These are phyloP conservation scores for Casaregolazyma lundiana DNA, from an alignment of 1,139 yeast species.

Conservation along the genomic window DNA sequence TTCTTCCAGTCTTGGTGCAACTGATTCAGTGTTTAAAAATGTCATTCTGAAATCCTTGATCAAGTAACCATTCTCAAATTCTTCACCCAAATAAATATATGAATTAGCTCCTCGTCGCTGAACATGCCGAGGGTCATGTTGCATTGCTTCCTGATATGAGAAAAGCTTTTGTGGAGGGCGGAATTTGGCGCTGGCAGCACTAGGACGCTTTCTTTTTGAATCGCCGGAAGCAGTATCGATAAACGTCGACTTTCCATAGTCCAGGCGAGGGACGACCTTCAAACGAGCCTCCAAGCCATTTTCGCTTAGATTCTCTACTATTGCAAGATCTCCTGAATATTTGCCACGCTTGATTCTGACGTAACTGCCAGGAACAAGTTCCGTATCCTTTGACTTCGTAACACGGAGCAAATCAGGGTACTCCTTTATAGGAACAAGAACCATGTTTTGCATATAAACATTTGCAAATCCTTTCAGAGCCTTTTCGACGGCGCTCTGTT, in stretches of 20 bases:
- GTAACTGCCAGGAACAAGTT: constrained; percentile 85
- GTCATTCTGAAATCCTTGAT: constrained; percentile 83
- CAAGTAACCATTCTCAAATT: constrained; percentile 82
- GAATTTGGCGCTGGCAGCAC: constrained; percentile 47
- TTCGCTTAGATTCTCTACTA: constrained; percentile 88
- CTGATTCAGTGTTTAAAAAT: constrained; percentile 74
- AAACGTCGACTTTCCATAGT: constrained; percentile 71
- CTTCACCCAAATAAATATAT: constrained; percentile 78
- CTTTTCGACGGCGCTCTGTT: constrained; percentile 84
- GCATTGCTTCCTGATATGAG: constrained; percentile 54
- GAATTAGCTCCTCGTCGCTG: constrained; percentile 70
- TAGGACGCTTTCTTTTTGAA: constrained; percentile 46
- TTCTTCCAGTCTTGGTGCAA: constrained; percentile 85
- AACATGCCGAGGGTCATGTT: constrained; percentile 53
- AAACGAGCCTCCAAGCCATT: constrained; percentile 92
- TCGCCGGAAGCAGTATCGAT: constrained; percentile 52
- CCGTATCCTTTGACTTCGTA: constrained; percentile 81
- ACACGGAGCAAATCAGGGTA: constrained; percentile 91
- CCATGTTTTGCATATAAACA: constrained; percentile 62
- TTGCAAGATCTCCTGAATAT: constrained; percentile 88
- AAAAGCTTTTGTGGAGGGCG: constrained; percentile 85
- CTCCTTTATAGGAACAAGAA: constrained; percentile 91
- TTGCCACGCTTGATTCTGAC: constrained; percentile 88
- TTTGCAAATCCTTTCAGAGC: constrained; percentile 89
- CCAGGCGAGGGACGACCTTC: constrained; percentile 87